Base-by-base conservation (phyloP, 2,329 filamentous ascomycete genomes). In the Colletotrichum scovillei region DNA sequence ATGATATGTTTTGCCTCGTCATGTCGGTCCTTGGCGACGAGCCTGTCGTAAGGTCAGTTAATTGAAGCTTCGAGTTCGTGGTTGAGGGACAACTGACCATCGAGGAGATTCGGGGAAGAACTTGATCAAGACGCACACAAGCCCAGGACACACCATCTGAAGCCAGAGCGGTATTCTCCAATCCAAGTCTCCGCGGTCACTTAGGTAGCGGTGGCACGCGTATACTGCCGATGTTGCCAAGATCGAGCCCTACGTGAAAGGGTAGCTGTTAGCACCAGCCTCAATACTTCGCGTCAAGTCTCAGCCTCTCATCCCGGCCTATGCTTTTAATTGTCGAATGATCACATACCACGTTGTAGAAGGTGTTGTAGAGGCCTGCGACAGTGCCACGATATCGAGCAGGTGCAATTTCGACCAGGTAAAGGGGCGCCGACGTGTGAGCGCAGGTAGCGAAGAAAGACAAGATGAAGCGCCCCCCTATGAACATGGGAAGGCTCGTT, bases 331-430 rank as follows among this genome's bases (percentile, higher is more conserved):
- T 19, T 19, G 12, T 49, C 22, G 19, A n/a, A 22, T 12, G 8
- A 22, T 57, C 24, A 62, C 74, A 57, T 59, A 77, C 89, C 8
- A 85, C 78, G 28, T 84, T 84, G 75, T 83, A 85, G 56, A 84
- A 80, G 1, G 83, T 84, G 59, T 85, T 85, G 72, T 84, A 84
- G 32, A 89, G 83, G n/a, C 89, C 90, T 0, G 89, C 90, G 24
- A 91, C 82, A 2, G 90, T 85, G 28, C 87, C 90, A 64, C 90
- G 86, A 76, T 89, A 89, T 2, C 86, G 83, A 1, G 91, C 89
- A 70, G 91, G 90, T 0, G 89, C 85, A 66, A 91, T 88, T 78
- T 92, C 90, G 24, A 89, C 88, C 11, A 90, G 85, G 75, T 90
- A 91, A 9, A 89, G 85, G 0, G 90, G 90, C 0, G 89, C 89